Conservation (phyloP, 2,329 filamentous ascomycete species). For the Ophiocordyceps camponoti-rufipedis region DNA sequence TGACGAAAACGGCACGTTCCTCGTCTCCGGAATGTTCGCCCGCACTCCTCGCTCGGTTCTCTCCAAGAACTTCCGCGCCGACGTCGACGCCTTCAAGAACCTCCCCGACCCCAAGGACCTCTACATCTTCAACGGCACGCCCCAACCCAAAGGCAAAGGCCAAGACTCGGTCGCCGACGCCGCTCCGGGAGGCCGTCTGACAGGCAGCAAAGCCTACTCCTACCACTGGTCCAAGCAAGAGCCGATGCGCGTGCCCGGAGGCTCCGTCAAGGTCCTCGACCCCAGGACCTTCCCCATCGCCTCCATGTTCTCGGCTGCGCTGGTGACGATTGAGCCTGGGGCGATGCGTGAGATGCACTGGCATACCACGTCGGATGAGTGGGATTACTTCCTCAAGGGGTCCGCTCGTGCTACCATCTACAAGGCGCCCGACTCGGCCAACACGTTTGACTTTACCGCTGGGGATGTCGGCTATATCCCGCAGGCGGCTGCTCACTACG, state of each 20-base stretch:
- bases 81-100: slow-evolving; percentile 26
- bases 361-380: slow-evolving; percentile 42
- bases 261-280: slow-evolving; percentile 41
- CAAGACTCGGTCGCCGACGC: slow-evolving; percentile 28
- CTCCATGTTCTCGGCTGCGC: slow-evolving; percentile 31
- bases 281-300: slow-evolving; percentile 37
- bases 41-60: slow-evolving; percentile 33
- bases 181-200: slow-evolving; percentile 22
- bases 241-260: slow-evolving; percentile 32
- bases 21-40: slow-evolving; percentile 33
- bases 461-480: slow-evolving; percentile 43
- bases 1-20: slow-evolving; percentile 40
- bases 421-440: slow-evolving; percentile 26
- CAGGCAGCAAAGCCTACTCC: slow-evolving; percentile 21
- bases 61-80: slow-evolving; percentile 33
- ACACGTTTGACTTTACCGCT: slow-evolving; percentile 40
- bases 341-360: slow-evolving; percentile 48
- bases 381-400: slow-evolving; percentile 40
- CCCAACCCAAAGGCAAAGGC: slow-evolving; percentile 21
- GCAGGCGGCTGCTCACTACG: slow-evolving; percentile 30
- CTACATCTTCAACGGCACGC: slow-evolving; percentile 34
- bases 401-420: slow-evolving; percentile 37
- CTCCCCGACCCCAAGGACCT: slow-evolving; percentile 24
- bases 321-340: slow-evolving; percentile 41
- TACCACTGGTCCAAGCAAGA: slow-evolving; percentile 33